Conservation (phyloP, 305 asterid species). For the Ajuga reptans region DNA sequence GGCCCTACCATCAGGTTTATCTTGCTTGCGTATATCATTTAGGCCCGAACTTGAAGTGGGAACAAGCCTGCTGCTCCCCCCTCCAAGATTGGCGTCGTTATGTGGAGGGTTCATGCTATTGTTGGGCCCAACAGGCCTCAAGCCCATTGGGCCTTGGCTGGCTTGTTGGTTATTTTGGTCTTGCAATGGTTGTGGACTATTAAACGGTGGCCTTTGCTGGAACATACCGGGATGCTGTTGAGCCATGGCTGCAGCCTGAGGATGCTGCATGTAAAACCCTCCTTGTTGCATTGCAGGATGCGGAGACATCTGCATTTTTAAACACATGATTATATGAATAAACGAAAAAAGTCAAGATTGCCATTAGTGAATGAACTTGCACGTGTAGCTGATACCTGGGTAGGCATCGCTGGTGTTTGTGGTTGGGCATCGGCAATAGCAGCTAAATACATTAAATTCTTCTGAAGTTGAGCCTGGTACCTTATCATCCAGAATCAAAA, state of each 20-base stretch:
- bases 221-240: conserved; percentile 53
- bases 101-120: conserved; percentile 25
- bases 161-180: conserved; percentile 34
- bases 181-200: conserved; percentile 42
- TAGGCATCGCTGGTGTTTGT: conserved; percentile 63
- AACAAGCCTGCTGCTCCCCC: conserved; percentile 28
- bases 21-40: conserved; percentile 40
- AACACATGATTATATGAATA: background rate
- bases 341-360: background rate
- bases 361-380: background rate
- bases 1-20: conserved; percentile 30
- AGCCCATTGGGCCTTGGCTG: conserved; percentile 36
- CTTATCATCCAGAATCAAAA: conserved; percentile 33
- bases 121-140: conserved; percentile 43
- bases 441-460: conserved; percentile 94
- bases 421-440: conserved; percentile 97
- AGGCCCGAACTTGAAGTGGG: conserved; percentile 30
- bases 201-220: conserved; percentile 47
- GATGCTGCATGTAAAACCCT: conserved; percentile 71
- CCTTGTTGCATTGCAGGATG: conserved; percentile 74
- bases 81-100: conserved; percentile 33
- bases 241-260: conserved; percentile 54
- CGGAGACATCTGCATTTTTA: conserved; percentile 52
- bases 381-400: conserved; percentile 39
- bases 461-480: conserved; percentile 87